phyloP scores from a whole-genome alignment of 1,139 yeast genomes.

The Suhomyces coccinellae region DNA sequence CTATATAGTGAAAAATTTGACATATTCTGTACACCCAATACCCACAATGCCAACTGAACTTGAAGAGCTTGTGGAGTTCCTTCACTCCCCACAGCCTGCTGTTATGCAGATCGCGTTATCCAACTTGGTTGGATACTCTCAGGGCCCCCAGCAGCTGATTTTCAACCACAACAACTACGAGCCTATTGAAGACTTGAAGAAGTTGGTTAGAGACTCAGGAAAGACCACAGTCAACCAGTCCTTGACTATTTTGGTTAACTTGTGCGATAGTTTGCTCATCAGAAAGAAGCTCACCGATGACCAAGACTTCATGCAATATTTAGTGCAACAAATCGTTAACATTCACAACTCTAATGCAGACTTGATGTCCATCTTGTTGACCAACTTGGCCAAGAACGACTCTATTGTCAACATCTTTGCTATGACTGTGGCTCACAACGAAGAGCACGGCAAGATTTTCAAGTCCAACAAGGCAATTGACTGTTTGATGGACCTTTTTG shows the following conservation, averaged over 20 bases:
- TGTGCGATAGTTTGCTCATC: conserved; percentile 71
- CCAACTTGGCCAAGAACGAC: conserved; percentile 83
- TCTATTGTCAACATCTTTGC: conserved; percentile 57
- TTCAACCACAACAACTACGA: conserved; percentile 71
- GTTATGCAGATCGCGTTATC: conserved; percentile 85
- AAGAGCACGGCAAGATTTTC: conserved; percentile 42
- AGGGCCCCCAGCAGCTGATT: conserved; percentile 62
- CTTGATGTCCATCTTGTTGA: conserved; percentile 76
- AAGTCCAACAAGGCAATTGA: conserved; percentile 66
- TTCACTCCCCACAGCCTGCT: conserved; percentile 81
- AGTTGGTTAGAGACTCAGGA: conserved; percentile 51
- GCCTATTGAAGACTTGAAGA: conserved; percentile 74
- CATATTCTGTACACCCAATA: background rate
- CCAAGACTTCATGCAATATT: conserved; percentile 52
- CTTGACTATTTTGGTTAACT: conserved; percentile 75
- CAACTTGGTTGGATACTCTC: conserved; percentile 79
- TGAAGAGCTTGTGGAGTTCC: conserved; percentile 74
- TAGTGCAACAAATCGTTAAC: conserved; percentile 56
- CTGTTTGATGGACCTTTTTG: conserved; percentile 87
- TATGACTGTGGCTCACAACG: conserved; percentile 37
- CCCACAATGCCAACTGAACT: conserved; percentile 56
- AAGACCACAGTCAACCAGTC: conserved; percentile 64
- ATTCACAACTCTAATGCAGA: conserved; percentile 70
- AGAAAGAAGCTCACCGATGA: conserved; percentile 68
- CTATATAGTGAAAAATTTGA: conserved; percentile 2